Evolutionary conservation across 345 rosid species (phyloP).

Genomic region (Cardiospermum halicacabum): DNA sequence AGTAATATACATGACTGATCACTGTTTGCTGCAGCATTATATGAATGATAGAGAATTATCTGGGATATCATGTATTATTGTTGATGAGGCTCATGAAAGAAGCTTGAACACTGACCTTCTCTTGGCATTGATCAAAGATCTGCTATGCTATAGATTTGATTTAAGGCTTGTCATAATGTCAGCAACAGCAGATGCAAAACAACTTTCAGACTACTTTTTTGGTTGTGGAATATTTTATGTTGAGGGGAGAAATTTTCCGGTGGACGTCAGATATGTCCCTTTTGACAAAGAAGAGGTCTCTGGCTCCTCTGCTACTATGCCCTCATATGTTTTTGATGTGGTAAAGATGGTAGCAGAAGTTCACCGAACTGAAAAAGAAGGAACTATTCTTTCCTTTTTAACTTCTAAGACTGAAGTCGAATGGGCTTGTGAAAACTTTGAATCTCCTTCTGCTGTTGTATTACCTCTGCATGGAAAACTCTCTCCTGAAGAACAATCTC

Average conservation of each 20-base stretch:
- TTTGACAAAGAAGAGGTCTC: constrained; percentile 30
- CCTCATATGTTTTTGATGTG: constrained; percentile 60
- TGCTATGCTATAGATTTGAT: constrained; percentile 49
- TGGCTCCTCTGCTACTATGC: constrained; percentile 34
- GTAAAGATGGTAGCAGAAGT: constrained; percentile 56
- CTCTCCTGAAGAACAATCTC: constrained; percentile 59
- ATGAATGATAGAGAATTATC: constrained; percentile 61
- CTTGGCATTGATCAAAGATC: constrained; percentile 60
- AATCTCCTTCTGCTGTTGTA: constrained; percentile 48
- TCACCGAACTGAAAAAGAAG: constrained; percentile 60
- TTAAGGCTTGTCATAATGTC: constrained; percentile 88
- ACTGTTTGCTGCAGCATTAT: constrained; percentile 72
- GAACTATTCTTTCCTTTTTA: constrained; percentile 82
- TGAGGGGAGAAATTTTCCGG: constrained; percentile 73
- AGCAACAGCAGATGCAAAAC: constrained; percentile 83
- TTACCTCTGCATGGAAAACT: constrained; percentile 91
- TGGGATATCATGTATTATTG: constrained; percentile 70
- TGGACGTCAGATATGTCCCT: constrained; percentile 64
- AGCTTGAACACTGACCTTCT: constrained; percentile 92
- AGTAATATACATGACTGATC: constrained; percentile 75
- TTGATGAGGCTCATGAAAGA: constrained; percentile 97
- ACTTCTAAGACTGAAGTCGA: constrained; percentile 91
- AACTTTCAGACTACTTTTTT: constrained; percentile 72
- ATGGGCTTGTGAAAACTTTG: constrained; percentile 82
- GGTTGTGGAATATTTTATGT: constrained; percentile 54